Evolutionary conservation across 805 yeast genomes (phyloP), one percentile per base, ranked within the genome.

Genomic region (Candida boidinii): DNA sequence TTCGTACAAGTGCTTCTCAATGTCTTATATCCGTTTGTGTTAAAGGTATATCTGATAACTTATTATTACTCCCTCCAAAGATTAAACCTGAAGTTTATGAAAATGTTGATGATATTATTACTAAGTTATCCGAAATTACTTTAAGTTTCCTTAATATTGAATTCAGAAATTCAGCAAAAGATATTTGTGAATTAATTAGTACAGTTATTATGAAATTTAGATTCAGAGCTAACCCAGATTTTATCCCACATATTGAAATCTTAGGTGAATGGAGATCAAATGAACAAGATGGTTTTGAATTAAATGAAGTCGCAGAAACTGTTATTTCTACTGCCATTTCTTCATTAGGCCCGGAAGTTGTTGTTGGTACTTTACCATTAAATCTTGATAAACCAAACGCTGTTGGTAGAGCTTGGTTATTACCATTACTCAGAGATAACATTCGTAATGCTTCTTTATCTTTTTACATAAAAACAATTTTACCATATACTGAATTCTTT

Each of bases 391-490:
- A 70, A 29, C 73, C 79, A 5, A 57, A 61, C 21, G 66, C 68
- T 27, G 70, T 78, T n/a, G 96, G 96, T 29, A 74, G 97, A 53
- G 96, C 96, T 29, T 92, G 97, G 96, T 51, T 92, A 46, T 68
- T 92, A 42, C 98, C 98, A 9, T 54, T 92, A 22, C 68, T 92
- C 39, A 79, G 96, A 60, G 96, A 88, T 48, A 77, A 84, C 48
- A 81, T 86, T 18, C 71, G 78, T 46, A 70, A 75, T 46, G 80
- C 96, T 2, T 66, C 69, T 29, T 62, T 92, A 35, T 62, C 69
- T 0, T 84, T 67, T 51, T 92, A 75, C 57, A 67, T 70, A 37
- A 56, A 58, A 16, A 64, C 76, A 24, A 69, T 92, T 33, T 55
- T 81, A 12, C 97, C 97, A 18, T 55, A 79, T 25, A 68, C 68